These are phyloP conservation scores for Lithocarpus polystachyus DNA, from an alignment of 306 rosid species.

Conservation along the genomic window DNA sequence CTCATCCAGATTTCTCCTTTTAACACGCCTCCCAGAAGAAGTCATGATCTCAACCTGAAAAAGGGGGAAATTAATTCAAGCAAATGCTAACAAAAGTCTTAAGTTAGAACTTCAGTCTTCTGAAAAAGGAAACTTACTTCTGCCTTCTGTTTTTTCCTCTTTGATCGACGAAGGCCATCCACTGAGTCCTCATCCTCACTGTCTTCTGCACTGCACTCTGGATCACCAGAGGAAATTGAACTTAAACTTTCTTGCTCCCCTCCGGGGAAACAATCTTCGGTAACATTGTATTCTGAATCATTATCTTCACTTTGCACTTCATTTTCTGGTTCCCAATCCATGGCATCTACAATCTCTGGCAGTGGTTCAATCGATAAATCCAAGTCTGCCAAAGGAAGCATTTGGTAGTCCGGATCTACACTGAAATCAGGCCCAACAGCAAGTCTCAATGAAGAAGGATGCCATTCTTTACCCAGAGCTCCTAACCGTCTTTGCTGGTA, in stretches of 20 bases:
- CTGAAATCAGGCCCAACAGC: constrained; percentile 94
- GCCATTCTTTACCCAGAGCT: constrained; percentile 92
- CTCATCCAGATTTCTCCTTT: constrained; percentile 88
- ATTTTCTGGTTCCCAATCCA: constrained; percentile 93
- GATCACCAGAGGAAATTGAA: constrained; percentile 63
- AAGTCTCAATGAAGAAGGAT: constrained; percentile 70
- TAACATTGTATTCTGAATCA: constrained; percentile 86
- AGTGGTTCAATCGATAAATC: constrained; percentile 70
- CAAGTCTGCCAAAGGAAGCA: constrained; percentile 88
- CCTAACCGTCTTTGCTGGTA: constrained; percentile 89
- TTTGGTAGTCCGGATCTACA: constrained; percentile 79
- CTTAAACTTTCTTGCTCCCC: constrained; percentile 76
- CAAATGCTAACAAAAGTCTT: background rate
- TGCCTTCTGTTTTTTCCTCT: constrained; percentile 71
- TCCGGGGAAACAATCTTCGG: constrained; percentile 68
- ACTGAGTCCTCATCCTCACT: constrained; percentile 57
- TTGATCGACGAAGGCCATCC: constrained; percentile 72
- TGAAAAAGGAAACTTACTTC: constrained; percentile 54
- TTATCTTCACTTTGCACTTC: constrained; percentile 82
- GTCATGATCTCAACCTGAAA: constrained; percentile 76
- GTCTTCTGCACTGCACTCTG: constrained; percentile 70
- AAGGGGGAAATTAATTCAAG: constrained; percentile 26
- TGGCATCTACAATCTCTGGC: constrained; percentile 78
- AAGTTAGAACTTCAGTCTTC: constrained; percentile 7
- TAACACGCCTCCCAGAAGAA: constrained; percentile 97